Percentiles rank a stretch among this genome's conserved stretches.
Evolutionary conservation across 2,329 filamentous ascomycete genomes (phyloP).

Genomic region (Aureobasidium uvarum): DNA sequence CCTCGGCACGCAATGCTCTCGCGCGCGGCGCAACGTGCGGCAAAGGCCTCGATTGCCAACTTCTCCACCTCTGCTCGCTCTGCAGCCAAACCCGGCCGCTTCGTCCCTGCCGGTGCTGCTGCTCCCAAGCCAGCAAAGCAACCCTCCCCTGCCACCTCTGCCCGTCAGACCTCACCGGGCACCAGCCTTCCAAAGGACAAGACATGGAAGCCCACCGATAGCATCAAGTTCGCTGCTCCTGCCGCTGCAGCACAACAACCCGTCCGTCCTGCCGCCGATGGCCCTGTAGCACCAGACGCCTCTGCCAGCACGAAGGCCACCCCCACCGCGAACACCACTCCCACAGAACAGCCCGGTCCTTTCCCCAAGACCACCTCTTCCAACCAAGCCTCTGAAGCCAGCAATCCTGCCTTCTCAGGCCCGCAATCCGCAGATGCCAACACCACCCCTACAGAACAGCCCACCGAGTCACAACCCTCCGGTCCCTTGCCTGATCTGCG

Average conservation of each 20-base stretch:
- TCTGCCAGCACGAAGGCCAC: conserved; percentile 38
- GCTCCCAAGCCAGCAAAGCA: conserved; percentile 26
- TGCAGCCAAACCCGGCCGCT: neutral
- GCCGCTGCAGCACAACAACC: conserved; percentile 30
- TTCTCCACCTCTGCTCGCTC: conserved; percentile 28
- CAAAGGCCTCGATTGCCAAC: conserved; percentile 29
- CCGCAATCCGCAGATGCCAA: conserved; percentile 39
- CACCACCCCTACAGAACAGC: conserved; percentile 35
- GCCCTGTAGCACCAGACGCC: conserved; percentile 32
- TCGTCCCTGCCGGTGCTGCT: conserved; percentile 29
- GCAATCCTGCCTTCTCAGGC: conserved; percentile 42
- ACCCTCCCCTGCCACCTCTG: conserved; percentile 28
- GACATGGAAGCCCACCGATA: conserved; percentile 44
- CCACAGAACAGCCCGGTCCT: conserved; percentile 33
- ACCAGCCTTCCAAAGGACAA: conserved; percentile 39
- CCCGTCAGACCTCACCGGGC: conserved; percentile 38
- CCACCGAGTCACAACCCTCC: conserved; percentile 40
- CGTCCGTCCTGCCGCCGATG: conserved; percentile 39
- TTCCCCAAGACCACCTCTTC: conserved; percentile 2
- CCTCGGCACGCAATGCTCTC: conserved; percentile 34
- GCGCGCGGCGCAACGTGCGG: conserved; percentile 35
- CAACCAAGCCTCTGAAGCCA: conserved; percentile 26
- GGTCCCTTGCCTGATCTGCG: conserved; percentile 83
- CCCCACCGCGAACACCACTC: conserved; percentile 36
- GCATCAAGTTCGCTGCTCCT: conserved; percentile 41